Conservation (phyloP, 176 grass and related monocot species). For the Oryza glaberrima region DNA sequence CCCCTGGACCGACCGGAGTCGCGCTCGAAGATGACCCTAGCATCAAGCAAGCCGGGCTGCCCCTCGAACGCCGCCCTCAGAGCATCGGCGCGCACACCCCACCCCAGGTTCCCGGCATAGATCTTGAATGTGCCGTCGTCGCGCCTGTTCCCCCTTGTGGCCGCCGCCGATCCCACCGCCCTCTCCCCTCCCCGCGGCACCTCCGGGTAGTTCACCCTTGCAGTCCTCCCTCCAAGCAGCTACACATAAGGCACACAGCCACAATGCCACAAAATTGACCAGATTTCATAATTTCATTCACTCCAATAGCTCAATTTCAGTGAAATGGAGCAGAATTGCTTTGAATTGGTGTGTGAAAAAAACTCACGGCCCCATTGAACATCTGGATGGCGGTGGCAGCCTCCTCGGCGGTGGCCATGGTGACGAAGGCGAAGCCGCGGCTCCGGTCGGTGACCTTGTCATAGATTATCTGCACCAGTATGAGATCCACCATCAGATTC, state of each 20-base stretch:
- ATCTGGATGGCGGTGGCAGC: conserved; percentile 73
- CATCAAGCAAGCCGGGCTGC: conserved; percentile 60
- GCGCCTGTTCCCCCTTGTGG: conserved; percentile 46
- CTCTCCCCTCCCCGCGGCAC: conserved; percentile 85
- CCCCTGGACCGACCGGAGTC: conserved; percentile 78
- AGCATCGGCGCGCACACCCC: conserved; percentile 67
- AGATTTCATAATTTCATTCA: background rate
- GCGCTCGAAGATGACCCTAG: conserved; percentile 80
- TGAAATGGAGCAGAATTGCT: conserved; percentile 6
- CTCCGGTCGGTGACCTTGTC: conserved; percentile 80
- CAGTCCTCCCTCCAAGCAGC: conserved; percentile 71
- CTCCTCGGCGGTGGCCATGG: conserved; percentile 75
- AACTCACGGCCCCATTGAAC: conserved; percentile 88
- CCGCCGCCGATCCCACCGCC: conserved; percentile 35
- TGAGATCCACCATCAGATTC: background rate
- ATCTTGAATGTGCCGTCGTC: conserved; percentile 80
- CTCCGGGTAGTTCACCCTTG: conserved; percentile 89
- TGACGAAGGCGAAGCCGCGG: conserved; percentile 90
- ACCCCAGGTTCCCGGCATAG: conserved; percentile 90
- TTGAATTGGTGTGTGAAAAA: background rate
- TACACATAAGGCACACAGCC: conserved; percentile 35
- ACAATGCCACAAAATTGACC: background rate
- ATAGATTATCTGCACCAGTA: conserved; percentile 65
- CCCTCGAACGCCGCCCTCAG: conserved; percentile 63
- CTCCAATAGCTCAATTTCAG: conserved; percentile 1